Base-by-base conservation (phyloP, 2,329 filamentous ascomycete species). In the Talaromyces sp. region DNA sequence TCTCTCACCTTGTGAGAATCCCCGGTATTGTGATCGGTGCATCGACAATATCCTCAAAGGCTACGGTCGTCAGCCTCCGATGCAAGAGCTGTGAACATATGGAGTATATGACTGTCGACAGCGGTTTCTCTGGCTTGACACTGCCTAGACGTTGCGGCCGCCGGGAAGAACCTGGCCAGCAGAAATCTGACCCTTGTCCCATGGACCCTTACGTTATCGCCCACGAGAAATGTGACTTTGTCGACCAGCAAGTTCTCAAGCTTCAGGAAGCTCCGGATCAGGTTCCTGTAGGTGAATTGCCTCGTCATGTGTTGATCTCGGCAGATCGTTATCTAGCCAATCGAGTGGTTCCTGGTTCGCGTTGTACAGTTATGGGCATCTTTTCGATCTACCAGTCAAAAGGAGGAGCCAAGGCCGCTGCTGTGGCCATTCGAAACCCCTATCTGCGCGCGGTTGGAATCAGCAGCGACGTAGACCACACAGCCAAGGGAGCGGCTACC, bases 341-440 rank as follows among this genome's bases (percentile, higher is more conserved):
- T 73, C 87, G 92, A 57, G 95, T 99, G 3, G 93, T 99, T 3
- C 95, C 95, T 6, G 95, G 95, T 32, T 96, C 93, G 57, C 85
- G 93, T 73, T 99, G 95, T 75, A 96, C 92, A 2, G 84, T 99
- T 19, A 98, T 95, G 85, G 95, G 95, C 22, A 92, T 99, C 36
- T 99, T 97, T 80, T 97, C 93, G 32, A 98, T 98, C 71, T 99
- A 97, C 76, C 92, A 97, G 75, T 90, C 89, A 68, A 98, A 98
- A 76, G 90, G 88, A 47, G 89, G 86, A 49, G 96, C 93, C 75
- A 90, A 88, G 68, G 88, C 87, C 58, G 89, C 89, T 1, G 95
- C 95, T 1, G 93, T 98, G 3, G 95, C 95, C 9, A 97, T 99
- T 69, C 86, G 95, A 66, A 98, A 96, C 55, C 95, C 95, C 0